phyloP scores from a whole-genome alignment of 225 moss, liverwort and hornwort species.

The Marchantia paleacea region DNA sequence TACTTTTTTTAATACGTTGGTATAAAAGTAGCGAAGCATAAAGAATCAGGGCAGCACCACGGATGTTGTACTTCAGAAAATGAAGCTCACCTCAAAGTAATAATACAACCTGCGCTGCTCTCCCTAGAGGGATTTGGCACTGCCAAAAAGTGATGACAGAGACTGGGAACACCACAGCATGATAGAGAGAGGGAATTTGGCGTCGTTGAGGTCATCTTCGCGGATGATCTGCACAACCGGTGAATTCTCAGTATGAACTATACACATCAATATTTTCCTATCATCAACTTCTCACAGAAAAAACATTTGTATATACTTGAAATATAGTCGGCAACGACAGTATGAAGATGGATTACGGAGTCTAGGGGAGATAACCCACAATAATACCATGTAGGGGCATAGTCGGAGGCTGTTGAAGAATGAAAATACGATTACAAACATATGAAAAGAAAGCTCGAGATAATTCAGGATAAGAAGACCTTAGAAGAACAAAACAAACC shows the following conservation, averaged over 20 bases:
- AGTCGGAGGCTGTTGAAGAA: background rate
- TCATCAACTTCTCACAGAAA: background rate
- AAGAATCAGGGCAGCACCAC: background rate
- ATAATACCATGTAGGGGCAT: background rate
- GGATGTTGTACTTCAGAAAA: background rate
- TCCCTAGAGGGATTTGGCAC: background rate
- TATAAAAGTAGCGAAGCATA: background rate
- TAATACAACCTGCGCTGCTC: background rate
- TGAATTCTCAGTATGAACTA: background rate
- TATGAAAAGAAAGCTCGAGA: background rate
- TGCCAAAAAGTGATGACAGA: constrained; percentile 8
- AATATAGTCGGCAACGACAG: no score
- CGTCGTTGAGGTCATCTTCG: background rate
- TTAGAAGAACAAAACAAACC: background rate
- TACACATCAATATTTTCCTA: background rate
- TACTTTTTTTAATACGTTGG: no score
- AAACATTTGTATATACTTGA: no score
- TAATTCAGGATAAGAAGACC: background rate
- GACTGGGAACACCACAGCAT: constrained; percentile 7
- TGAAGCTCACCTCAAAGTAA: constrained; percentile 6
- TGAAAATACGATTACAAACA: background rate
- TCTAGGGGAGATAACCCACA: background rate
- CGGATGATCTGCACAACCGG: background rate
- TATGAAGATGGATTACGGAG: no score
- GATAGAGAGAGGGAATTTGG: background rate